Base-by-base conservation (phyloP, 2,329 filamentous ascomycete genomes). In the Arachnomyces sp. region DNA sequence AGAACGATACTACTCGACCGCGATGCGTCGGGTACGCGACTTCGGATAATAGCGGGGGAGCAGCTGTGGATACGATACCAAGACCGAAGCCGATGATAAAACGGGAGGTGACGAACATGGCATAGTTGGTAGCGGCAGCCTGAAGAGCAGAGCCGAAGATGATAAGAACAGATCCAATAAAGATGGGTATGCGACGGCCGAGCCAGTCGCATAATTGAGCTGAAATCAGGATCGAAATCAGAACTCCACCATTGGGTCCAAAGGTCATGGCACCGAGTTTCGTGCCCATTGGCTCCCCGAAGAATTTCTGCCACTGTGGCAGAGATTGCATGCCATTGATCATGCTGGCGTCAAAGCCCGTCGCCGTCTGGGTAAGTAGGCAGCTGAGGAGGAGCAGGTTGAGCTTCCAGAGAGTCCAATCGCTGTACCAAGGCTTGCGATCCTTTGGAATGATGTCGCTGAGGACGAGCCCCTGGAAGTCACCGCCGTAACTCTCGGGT, bases 261-360 rank as follows among this genome's bases (percentile, higher is more conserved):
- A n/a, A n/a, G n/a, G n/a, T n/a, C n/a, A n/a, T n/a, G n/a, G n/a
- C n/a, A n/a, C n/a, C n/a, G n/a, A n/a, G n/a, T n/a, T n/a, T n/a
- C n/a, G n/a, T n/a, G n/a, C n/a, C n/a, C n/a, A n/a, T n/a, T n/a
- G n/a, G 3, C 4, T 45, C 21, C 9, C 47, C 45, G 21, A 52
- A 53, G 18, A 42, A 68, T 8, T 59, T 54, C n/a, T 66, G 55
- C 65, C 66, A 69, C n/a, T 60, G 55, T 0, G 59, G 51, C 1
- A 69, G 53, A 0, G 63, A 57, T 44, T 74, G 69, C 5, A 74
- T 50, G 7, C 63, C 65, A 44, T 73, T 72, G 55, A 73, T 66
- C 62, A 74, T 69, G 34, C 61, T 65, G 3, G 66, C 66, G 48
- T 72, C 68, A 34, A 69, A 73, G 2, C 69, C 68, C 28, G 54